Conservation (phyloP, 2,329 filamentous ascomycete species). For the Sporothrix sp. region DNA sequence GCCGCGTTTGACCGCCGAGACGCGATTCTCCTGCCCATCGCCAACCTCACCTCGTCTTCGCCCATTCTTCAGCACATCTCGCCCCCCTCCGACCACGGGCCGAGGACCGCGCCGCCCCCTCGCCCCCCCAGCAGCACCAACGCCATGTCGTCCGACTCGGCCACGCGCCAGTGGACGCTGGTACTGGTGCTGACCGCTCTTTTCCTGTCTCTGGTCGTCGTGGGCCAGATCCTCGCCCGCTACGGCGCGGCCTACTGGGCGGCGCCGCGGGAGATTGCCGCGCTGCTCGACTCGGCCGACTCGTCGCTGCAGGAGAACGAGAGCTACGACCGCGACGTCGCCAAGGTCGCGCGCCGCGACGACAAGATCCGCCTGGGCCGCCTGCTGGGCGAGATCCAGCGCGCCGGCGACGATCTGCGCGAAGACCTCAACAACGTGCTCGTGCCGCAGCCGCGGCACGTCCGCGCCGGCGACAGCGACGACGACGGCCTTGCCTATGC, state of each 20-base stretch:
- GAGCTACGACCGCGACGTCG: conserved; percentile 51
- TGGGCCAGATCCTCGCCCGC: conserved; percentile 40
- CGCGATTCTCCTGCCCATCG: too few relatives aligned
- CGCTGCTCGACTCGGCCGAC: conserved; percentile 51
- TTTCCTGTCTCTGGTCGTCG: conserved; percentile 44
- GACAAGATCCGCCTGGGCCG: conserved; percentile 51
- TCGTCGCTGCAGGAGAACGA: conserved; percentile 56
- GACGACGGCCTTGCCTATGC: background rate
- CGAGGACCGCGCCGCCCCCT: background rate
- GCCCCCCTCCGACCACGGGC: too few relatives aligned
- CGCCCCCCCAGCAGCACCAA: conserved; percentile 8
- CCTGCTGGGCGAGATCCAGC: conserved; percentile 53
- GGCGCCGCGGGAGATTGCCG: conserved; percentile 47
- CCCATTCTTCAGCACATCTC: too few relatives aligned
- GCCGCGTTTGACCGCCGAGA: too few relatives aligned
- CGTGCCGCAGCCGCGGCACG: conserved; percentile 15
- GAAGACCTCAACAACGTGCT: conserved; percentile 48
- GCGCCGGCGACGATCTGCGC: conserved; percentile 49
- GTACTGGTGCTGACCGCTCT: conserved; percentile 50
- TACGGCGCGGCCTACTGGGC: conserved; percentile 47
- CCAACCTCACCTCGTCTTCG: background rate
- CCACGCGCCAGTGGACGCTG: conserved; percentile 46
- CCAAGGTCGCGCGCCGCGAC: conserved; percentile 47
- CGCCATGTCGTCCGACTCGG: conserved; percentile 42
- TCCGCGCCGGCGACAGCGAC: conserved; percentile 31